Evolutionary conservation across 306 rosid species (phyloP), one percentile per base, ranked within the genome.

Genomic region (Castanea sativa): DNA sequence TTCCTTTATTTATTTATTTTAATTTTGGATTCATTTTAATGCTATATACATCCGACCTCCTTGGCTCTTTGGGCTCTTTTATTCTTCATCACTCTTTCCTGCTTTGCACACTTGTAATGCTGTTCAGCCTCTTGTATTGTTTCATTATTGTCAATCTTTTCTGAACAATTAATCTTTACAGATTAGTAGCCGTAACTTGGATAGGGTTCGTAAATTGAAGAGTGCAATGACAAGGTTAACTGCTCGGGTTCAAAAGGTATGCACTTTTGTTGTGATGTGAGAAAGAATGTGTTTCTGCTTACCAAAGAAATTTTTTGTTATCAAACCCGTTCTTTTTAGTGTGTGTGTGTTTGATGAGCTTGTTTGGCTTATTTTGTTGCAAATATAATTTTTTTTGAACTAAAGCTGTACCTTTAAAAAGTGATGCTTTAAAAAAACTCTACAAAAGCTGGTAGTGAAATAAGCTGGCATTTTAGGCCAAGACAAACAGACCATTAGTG

Each of bases 221-320:
- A 91, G 99, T 89, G 95, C 95, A 73, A 95, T 95, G 97, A 95
- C 99, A 19, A 91, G 99, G 91, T 80, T 95, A 92, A 95, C 97
- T 67, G 99, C 95, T 61, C 85, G 99, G 78, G 99, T 95, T 67
- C 99, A 95, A 86, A 95, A 95, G 97, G 99, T 94, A 80, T 27
- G 81, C 58, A 30, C 6, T 60, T 9, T 70, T 80, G 32, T 71
- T 75, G 33, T 20, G 32, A 38, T 18, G 8, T 73, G 58, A 57
- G 43, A 71, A n/a, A 73, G 3, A n/a, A 55, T 63, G n/a, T 38
- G 23, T 29, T n/a, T 53, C 41, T 79, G 21, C 20, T 43, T 56
- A 12, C 2, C 19, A 67, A 19, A 33, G 72, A 35, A 67, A 67
- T 8, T 8, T 32, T 33, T 15, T 67, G 38, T 67, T 19, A 19